Percentiles rank a stretch among this genome's conserved stretches.
These are phyloP conservation scores for Lachnellula arida DNA, from an alignment of 2,329 filamentous ascomycete species.

Conservation along the genomic window DNA sequence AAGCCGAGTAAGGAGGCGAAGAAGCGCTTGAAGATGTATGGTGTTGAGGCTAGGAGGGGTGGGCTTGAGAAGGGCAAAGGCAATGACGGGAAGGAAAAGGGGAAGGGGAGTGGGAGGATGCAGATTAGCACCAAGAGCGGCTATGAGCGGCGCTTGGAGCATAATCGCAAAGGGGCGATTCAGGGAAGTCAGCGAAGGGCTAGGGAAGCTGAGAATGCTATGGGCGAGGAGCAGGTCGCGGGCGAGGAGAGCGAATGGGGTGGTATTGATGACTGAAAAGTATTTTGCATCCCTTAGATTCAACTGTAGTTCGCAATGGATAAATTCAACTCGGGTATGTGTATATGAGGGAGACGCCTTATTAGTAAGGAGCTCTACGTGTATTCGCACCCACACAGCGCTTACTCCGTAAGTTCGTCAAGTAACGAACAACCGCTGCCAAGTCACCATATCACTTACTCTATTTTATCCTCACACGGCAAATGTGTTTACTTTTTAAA, in stretches of 20 bases:
- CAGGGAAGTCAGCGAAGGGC: conserved; percentile 55
- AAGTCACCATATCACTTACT: too few species aligned
- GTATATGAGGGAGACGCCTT: too few species aligned
- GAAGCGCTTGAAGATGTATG: conserved; percentile 74
- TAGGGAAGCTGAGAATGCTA: conserved; percentile 29
- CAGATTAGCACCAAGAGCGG: conserved; percentile 82
- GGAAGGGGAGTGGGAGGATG: conserved; percentile 29
- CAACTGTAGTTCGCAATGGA: too few species aligned
- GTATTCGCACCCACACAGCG: too few species aligned
- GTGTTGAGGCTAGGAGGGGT: conserved; percentile 66
- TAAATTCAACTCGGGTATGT: too few species aligned
- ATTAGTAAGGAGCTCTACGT: too few species aligned
- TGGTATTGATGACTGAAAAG: conserved; percentile 42
- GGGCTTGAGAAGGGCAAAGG: conserved; percentile 35
- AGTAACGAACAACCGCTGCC: too few species aligned
- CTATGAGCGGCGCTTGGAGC: conserved; percentile 64
- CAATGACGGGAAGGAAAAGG: conserved; percentile 20
- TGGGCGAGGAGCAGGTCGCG: conserved; percentile 19
- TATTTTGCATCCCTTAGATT: too few species aligned
- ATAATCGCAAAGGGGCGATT: conserved; percentile 61
- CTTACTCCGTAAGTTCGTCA: too few species aligned
- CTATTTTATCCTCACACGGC: too few species aligned
- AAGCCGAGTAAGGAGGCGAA: conserved; percentile 78
- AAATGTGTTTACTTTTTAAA: too few species aligned
- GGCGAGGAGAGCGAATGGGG: conserved; percentile 38